Base-by-base conservation (phyloP, 2,329 filamentous ascomycete genomes). In the Fusarium papillatum region DNA sequence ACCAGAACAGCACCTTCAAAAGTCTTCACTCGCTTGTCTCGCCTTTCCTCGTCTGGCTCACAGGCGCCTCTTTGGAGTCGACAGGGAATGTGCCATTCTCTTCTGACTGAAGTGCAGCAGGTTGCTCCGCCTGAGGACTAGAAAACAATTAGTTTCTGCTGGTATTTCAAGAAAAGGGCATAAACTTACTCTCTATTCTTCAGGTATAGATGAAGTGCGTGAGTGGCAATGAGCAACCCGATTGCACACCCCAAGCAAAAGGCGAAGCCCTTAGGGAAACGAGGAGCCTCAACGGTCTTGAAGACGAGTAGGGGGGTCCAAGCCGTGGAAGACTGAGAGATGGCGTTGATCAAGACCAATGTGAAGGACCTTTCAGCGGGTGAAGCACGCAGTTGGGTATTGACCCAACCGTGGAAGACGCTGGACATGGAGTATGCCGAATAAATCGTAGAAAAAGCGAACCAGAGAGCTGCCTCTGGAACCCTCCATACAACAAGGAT, bases 401-500 rank as follows among this genome's bases (percentile, higher is more conserved):
- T 91, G 5, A 89, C 86, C 88, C 89, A 91, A 5, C 89, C 89
- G 66, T 90, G 87, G 9, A 91, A 81, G 5, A 90, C 87, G 60
- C 87, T 89, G 0, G 89, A 90, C 82, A 91, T 86, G 1, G 89
- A 86, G 7, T 86, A 84, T 0, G 88, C 83, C 0, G 85, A 85
- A 75, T 88, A 90, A 0, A 85, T 87, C 0, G 86, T 89, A 31
- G 81, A 79, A 85, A 91, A 78, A 3, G 73, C 78, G 7, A 79
- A 80, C 78, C 78, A 80, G 11, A 78, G 76, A 0, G 75, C 73
- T 11, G 72, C 43, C 60, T 91, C 89, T 0, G 89, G 89, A 0
- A 92, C 89, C 22, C 88, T 80, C 90, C 90, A 92, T 13, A 90
- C 82, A 1, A 87, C 83, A 6, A 91, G 82, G 31, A 91, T 89